Evolutionary conservation across 2,329 filamentous ascomycete species (phyloP), one percentile per base, ranked within the genome.

Genomic region (Pyrenochaeta sp.): DNA sequence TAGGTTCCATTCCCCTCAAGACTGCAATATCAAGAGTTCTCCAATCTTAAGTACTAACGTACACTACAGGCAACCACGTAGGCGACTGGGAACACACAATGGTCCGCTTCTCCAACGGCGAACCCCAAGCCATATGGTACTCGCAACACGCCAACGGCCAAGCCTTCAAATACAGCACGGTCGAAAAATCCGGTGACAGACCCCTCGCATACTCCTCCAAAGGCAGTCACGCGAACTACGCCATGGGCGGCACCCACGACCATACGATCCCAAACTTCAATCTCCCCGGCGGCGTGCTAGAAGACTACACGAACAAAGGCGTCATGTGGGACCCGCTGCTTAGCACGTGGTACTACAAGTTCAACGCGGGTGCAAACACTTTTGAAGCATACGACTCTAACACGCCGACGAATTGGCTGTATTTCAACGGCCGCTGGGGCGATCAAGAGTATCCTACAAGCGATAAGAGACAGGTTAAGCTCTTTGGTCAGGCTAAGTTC

Each of bases 41-140:
- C 19, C 19, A 19, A 19, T 19, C 19, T 19, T 22, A 15, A 47
- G 13, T 36, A 7, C 48, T 58, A 34, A 56, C 30, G 24, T 8
- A 10, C 30, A 15, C 12, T n/a, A 9, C 68, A 66, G 80, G 79
- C 10, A 82, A 88, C 69, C 88, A 90, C 70, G 84, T 90, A 30
- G 88, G 88, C 8, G 86, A 88, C 68, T 88, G 86, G 86, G 87
- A 90, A 69, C 87, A 90, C 72, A 87, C 84, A 53, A 88, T 89
- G 86, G 79, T 91, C 32, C 86, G 88, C 10, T 91, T 91, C 73
- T 50, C 78, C 15, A 79, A 88, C 52, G 85, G 85, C 9, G 61
- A 67, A 1, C 88, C 88, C 0, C 73, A 82, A 59, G 78, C 81
- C 1, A 72, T 90, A 12, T 90, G 87, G 86, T 90, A 83, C 68